These are phyloP conservation scores for Aspergillus kassunensis DNA, from an alignment of 495 filamentous ascomycete genomes.

Conservation along the genomic window DNA sequence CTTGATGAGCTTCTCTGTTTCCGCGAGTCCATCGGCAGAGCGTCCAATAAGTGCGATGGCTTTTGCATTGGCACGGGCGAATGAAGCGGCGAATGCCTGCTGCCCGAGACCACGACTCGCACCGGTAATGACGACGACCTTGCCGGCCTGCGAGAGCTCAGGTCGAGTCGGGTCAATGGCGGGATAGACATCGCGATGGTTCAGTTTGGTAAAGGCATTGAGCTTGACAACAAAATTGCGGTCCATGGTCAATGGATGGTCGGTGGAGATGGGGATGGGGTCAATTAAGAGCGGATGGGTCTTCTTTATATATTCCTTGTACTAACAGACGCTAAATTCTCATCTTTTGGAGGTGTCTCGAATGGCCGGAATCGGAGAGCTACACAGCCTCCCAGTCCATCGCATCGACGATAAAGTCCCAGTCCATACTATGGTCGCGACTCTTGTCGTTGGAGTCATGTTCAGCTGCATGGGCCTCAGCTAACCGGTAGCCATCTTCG, in stretches of 20 bases:
- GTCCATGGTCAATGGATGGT: neutral
- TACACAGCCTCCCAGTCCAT: constrained; percentile 9
- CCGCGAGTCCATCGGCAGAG: constrained; percentile 20
- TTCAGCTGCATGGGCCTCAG: neutral
- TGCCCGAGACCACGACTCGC: constrained; percentile 31
- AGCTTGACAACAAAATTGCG: constrained; percentile 16
- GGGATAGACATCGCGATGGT: constrained; percentile 30
- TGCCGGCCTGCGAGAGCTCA: constrained; percentile 29
- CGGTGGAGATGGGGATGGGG: no score
- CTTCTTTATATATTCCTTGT: no score
- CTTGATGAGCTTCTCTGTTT: constrained; percentile 18
- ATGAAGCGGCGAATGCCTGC: neutral
- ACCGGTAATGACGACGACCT: constrained; percentile 39
- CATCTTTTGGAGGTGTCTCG: no score
- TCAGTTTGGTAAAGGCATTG: constrained; percentile 20
- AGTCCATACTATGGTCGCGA: neutral
- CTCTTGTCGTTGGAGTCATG: neutral
- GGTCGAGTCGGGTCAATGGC: constrained; percentile 30
- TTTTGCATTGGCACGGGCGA: neutral
- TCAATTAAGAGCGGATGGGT: no score
- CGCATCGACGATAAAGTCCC: constrained; percentile 8
- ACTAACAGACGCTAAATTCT: no score
- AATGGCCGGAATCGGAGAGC: neutral
- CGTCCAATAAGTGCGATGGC: constrained; percentile 22
- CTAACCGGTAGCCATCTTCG: constrained; percentile 28